Percentiles rank a stretch among this genome's conserved stretches.
phyloP scores from a whole-genome alignment of 768 basidiomycete genomes.

The Fomitopsis serialis region DNA sequence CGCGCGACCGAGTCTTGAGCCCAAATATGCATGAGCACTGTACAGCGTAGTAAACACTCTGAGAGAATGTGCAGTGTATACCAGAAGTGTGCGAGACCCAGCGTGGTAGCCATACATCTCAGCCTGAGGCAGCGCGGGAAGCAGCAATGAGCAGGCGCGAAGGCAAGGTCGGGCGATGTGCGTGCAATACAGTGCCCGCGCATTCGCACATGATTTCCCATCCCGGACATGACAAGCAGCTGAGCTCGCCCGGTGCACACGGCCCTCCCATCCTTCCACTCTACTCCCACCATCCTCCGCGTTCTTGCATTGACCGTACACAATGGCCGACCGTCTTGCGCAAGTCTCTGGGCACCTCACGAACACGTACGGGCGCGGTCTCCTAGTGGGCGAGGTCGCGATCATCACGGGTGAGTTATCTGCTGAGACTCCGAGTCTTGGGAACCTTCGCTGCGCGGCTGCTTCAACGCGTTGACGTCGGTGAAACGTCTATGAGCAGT shows the following conservation, averaged over 20 bases:
- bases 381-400: constrained; percentile 73
- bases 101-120: no score
- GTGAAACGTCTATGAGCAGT: not conserved
- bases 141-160: no score
- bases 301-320: not conserved
- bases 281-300: constrained; percentile 1
- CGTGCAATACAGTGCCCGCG: not conserved
- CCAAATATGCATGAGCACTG: no score
- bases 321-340: constrained; percentile 38
- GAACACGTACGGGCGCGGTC: constrained; percentile 44
- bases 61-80: no score
- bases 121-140: no score
- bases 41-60: no score
- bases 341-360: constrained; percentile 71
- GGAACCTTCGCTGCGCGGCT: not conserved
- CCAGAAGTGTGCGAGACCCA: no score
- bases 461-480: not conserved
- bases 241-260: not conserved
- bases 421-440: not conserved
- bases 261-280: not conserved
- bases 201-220: not conserved
- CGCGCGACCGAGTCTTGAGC: no score
- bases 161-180: no score
- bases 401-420: constrained; percentile 79
- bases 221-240: not conserved